Base-by-base conservation (phyloP, 2,329 filamentous ascomycete species). In the Colletotrichum sp. region DNA sequence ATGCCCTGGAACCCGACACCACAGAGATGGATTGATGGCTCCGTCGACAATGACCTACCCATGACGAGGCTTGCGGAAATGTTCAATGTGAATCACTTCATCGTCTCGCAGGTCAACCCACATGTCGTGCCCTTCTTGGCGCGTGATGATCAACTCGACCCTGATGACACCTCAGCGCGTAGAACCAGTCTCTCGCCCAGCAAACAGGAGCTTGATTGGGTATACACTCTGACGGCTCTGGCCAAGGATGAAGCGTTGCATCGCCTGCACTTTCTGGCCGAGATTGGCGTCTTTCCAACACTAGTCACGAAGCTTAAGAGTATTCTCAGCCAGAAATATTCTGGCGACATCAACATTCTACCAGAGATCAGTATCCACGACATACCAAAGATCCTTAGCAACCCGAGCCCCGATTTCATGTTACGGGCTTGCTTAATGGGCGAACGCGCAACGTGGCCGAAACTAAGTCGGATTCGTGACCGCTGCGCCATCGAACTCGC, bases 81-180 rank as follows among this genome's bases (percentile, higher is more conserved):
- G 94, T 98, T 98, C 88, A 98, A 98, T 81, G 96, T 98, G 82
- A 98, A 98, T 81, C 96, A 98, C 83, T 98, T 98, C 82, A 98
- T 99, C 79, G 96, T 98, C 21, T 98, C 96, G 0, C 96, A 99
- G 83, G 96, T 98, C 67, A 99, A 99, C 80, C 96, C 96, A 1
- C 96, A 99, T 80, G 95, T 98, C 10, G 92, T 98, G 0, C 95
- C 95, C 0, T 98, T 99, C 80, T 87, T 98, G 18, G 89, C 91
- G 18, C 94, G 93, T 79, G 95, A 98, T 74, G 94, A 95, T 76
- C 89, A 90, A 30, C 83, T 90, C 2, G 85, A 85, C 8, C 86
- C 88, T 5, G 79, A 82, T 1, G 72, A 78, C 39, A 80, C 79
- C 7, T 81, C 83, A 7, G 81, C 2, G 80, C 75, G 72, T 49